Conservation (phyloP, 345 rosid species). For the Eucalyptus sp. region DNA sequence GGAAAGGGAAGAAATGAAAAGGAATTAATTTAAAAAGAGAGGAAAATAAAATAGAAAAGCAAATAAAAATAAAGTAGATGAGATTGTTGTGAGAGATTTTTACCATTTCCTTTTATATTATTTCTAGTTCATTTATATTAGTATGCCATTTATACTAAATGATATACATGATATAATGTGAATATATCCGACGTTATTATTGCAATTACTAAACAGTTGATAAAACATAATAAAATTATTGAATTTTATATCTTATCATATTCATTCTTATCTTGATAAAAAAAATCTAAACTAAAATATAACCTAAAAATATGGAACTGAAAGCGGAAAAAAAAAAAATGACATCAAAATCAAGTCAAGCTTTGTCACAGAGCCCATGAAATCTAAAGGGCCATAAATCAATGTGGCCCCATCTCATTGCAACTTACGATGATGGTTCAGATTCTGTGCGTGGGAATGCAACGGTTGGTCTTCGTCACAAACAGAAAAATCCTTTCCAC, state of each 20-base stretch:
- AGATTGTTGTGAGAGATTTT: no score
- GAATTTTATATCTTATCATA: accelerated
- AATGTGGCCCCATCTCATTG: background rate
- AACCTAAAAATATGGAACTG: accelerated
- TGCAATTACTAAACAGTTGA: no score
- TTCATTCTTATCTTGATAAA: accelerated
- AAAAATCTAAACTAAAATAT: accelerated
- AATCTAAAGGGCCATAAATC: background rate
- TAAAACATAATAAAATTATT: no score
- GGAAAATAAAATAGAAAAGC: no score
- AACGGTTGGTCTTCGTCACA: background rate
- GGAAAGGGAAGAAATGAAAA: no score
- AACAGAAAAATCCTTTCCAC: background rate
- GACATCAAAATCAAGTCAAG: background rate
- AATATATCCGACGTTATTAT: accelerated
- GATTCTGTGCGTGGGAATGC: background rate
- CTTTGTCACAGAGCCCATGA: background rate
- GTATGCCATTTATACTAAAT: accelerated
- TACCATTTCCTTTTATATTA: no score
- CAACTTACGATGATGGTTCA: background rate
- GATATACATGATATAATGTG: accelerated
- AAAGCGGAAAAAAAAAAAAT: no score
- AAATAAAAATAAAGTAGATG: no score
- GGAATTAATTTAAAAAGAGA: no score
- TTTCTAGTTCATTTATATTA: no score